phyloP scores from a whole-genome alignment of 2,329 filamentous ascomycete genomes.

The Neocucurbitaria cava region DNA sequence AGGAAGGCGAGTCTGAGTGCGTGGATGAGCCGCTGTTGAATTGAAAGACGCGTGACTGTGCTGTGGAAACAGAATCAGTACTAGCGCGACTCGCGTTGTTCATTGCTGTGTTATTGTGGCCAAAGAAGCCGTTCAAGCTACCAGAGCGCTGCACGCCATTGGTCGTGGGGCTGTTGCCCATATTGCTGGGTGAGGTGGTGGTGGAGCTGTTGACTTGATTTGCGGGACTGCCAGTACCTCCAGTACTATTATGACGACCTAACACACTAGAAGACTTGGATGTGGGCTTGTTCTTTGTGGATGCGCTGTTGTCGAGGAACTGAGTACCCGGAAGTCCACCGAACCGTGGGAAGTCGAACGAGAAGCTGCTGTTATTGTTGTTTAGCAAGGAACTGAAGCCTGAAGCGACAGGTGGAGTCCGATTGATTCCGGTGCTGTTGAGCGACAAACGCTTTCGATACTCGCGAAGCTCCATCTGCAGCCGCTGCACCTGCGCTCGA shows the following conservation, averaged over 20 bases:
- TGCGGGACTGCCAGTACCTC: slow-evolving; percentile 47
- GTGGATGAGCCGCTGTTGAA: slow-evolving; percentile 57
- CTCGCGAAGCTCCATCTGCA: slow-evolving; percentile 84
- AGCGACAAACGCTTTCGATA: slow-evolving; percentile 86
- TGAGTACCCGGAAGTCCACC: slow-evolving; percentile 70
- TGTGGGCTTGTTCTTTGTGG: slow-evolving; percentile 40
- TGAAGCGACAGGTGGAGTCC: slow-evolving; percentile 56
- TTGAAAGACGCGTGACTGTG: slow-evolving; percentile 57
- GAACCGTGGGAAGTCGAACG: slow-evolving; percentile 96
- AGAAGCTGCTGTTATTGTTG: slow-evolving; percentile 76
- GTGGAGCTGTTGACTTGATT: slow-evolving; percentile 33
- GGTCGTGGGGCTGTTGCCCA: slow-evolving; percentile 39
- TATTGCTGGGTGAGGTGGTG: slow-evolving; percentile 35
- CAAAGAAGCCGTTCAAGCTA: slow-evolving; percentile 36
- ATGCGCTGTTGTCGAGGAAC: slow-evolving; percentile 58
- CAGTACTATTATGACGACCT: slow-evolving; percentile 43
- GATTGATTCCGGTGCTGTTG: slow-evolving; percentile 56
- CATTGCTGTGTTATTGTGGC: slow-evolving; percentile 22
- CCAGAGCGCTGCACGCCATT: slow-evolving; percentile 48
- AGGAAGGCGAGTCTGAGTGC: slow-evolving; percentile 59
- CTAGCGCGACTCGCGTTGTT: slow-evolving; percentile 37
- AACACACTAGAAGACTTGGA: slow-evolving; percentile 31
- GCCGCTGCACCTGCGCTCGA: slow-evolving; percentile 84
- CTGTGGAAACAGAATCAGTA: slow-evolving; percentile 51
- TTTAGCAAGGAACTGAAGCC: slow-evolving; percentile 55